Evolutionary conservation across 345 rosid species (phyloP), one percentile per base, ranked within the genome.

Genomic region (Barbarea vulgaris): DNA sequence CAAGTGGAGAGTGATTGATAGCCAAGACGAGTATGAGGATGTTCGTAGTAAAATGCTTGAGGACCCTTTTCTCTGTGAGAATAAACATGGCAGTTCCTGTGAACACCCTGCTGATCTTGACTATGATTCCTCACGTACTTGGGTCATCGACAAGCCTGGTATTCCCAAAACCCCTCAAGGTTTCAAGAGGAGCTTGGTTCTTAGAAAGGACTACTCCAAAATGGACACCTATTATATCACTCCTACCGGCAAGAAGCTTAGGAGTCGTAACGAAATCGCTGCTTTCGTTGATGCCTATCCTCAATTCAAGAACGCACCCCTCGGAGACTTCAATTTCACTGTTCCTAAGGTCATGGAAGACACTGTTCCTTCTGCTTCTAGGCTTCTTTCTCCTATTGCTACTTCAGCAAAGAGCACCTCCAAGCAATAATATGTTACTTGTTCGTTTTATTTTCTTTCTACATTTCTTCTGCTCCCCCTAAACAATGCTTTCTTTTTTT

Each of bases 91-190:
- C 7, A 11, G 50, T n/a, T 82, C 97, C 3, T 93, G 98, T 67
- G 18, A 87, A 36, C 89, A 85, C 15, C 86, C 89, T 50, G 86
- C 91, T 1, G 97, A 91, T 65, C 70, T 93, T 3, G 91, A 87
- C 72, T 89, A 85, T 10, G 82, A 93, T 77, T 48, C 87, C 6
- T 53, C 86, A 18, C 80, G 92, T 17, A 87, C 89, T 2, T 93
- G 98, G 98, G 96, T 85, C 63, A 83, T 91, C 8, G 98, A 93
- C 83, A 89, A 54, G 83, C 97, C 97, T 52, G 91, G 91, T 75
- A 19, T 90, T 36, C 96, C 98, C 1, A 93, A 85, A 83, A 88
- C 98, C 0, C 98, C 98, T 0, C 69, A 59, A 74, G 98, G 98
- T 67, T 93, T 93, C 82, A 88, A 83, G 81, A 76, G 98, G 64